These are phyloP conservation scores for Aphanoascus verrucosus DNA, from an alignment of 2,329 filamentous ascomycete species.

Conservation along the genomic window DNA sequence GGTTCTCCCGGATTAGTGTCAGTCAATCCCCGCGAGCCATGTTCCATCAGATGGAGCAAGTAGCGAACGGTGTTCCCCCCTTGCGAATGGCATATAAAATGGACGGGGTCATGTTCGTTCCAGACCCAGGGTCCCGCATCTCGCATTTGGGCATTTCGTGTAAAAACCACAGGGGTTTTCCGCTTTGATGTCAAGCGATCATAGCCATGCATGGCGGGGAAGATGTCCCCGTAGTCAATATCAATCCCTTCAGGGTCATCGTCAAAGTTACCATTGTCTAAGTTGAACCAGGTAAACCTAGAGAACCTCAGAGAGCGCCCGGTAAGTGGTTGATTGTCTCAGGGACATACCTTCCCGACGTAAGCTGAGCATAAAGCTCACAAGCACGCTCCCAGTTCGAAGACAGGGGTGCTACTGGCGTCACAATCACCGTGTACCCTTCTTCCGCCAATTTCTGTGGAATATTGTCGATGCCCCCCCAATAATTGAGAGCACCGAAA, in stretches of 20 bases:
- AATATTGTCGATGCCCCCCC: background rate
- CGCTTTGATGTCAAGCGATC: background rate
- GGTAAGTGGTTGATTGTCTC: background rate
- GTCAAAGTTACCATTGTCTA: background rate
- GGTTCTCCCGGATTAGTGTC: background rate
- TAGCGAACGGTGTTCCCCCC: background rate
- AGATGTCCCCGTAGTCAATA: background rate
- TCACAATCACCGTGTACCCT: background rate
- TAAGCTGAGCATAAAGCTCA: background rate
- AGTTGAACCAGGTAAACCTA: background rate
- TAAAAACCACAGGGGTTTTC: background rate
- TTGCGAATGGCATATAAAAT: background rate
- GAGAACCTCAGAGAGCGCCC: background rate
- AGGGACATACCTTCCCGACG: background rate
- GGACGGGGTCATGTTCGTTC: background rate
- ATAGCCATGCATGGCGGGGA: background rate
- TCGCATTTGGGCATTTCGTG: background rate
- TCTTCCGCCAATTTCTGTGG: background rate
- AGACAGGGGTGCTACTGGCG: background rate
- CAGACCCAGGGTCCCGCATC: background rate
- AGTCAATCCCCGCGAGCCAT: background rate
- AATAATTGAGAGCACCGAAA: background rate
- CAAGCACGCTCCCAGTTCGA: background rate
- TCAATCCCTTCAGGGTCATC: background rate
- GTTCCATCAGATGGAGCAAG: background rate